Evolutionary conservation across 2,329 filamentous ascomycete species (phyloP).

Genomic region (Plectosphaerella plurivora): DNA sequence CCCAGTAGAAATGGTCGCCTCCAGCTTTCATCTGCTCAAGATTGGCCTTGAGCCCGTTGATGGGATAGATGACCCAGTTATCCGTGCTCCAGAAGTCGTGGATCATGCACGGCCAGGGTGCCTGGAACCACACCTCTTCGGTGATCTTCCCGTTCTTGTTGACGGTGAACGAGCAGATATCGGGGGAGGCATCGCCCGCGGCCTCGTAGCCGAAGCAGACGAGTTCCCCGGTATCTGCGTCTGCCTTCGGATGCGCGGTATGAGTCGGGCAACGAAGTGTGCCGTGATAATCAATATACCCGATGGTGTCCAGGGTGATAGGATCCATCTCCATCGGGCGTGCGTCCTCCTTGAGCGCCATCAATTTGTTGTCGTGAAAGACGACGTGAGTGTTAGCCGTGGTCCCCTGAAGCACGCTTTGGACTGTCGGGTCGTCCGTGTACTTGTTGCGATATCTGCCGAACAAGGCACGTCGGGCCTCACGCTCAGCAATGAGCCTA

Average conservation of each 20-base stretch:
- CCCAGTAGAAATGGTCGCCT: constrained; percentile 1
- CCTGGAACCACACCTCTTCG: constrained; percentile 27
- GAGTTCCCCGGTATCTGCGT: constrained; percentile 33
- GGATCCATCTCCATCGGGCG: constrained; percentile 36
- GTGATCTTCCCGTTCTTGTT: constrained; percentile 20
- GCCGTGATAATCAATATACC: constrained; percentile 35
- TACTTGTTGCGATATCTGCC: constrained; percentile 34
- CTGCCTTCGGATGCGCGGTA: constrained; percentile 37
- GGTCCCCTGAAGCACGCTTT: constrained; percentile 23
- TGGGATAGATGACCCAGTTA: constrained; percentile 26
- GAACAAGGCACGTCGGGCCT: constrained; percentile 25
- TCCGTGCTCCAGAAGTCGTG: constrained; percentile 36
- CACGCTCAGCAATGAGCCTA: constrained; percentile 29
- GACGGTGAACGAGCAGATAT: constrained; percentile 30
- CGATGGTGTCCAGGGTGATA: constrained; percentile 33
- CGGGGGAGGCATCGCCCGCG: constrained; percentile 30
- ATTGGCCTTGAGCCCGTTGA: not conserved
- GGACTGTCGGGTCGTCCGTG: constrained; percentile 27
- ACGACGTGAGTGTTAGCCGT: constrained; percentile 49
- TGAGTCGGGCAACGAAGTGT: constrained; percentile 31
- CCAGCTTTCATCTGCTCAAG: not conserved
- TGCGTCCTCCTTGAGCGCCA: constrained; percentile 43
- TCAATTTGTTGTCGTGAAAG: constrained; percentile 41
- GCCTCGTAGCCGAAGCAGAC: constrained; percentile 37
- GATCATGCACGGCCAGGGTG: constrained; percentile 31